phyloP scores from a whole-genome alignment of 2,329 filamentous ascomycete species.

The Microcera coccophila region DNA sequence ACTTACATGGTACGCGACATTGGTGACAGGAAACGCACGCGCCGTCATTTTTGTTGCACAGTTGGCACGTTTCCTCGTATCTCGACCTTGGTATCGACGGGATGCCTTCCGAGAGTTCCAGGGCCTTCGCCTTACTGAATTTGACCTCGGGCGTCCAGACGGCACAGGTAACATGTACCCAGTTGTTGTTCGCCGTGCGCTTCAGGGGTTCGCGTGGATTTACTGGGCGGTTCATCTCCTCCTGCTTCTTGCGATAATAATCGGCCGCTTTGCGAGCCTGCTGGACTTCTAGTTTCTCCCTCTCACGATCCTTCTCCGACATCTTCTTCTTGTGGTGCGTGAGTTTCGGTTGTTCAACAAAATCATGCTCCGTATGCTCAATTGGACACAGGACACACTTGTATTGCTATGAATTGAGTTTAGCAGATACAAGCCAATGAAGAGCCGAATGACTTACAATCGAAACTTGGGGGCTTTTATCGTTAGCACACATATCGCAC shows the following conservation, averaged over 20 bases:
- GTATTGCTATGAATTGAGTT: constrained; percentile 59
- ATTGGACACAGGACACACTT: constrained; percentile 90
- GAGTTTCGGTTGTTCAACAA: constrained; percentile 64
- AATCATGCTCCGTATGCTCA: constrained; percentile 73
- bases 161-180: constrained; percentile 93
- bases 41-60: constrained; percentile 71
- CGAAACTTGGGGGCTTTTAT: constrained; percentile 88
- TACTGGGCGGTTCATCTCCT: constrained; percentile 75
- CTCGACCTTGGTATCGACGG: constrained; percentile 69
- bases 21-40: constrained; percentile 81
- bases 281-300: constrained; percentile 81
- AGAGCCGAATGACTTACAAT: constrained; percentile 57
- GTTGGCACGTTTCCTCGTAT: constrained; percentile 76
- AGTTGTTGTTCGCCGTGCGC: constrained; percentile 92
- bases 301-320: constrained; percentile 84
- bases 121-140: constrained; percentile 76
- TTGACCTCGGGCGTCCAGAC: constrained; percentile 90
- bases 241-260: constrained; percentile 78
- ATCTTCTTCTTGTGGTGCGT: constrained; percentile 73
- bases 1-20: constrained; percentile 55
- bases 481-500: constrained; percentile 94
- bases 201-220: constrained; percentile 89
- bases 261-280: constrained; percentile 73
- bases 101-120: constrained; percentile 88
- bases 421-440: background rate